A percentile compares a stretch with the other conserved stretches of the same genome.
Conservation (phyloP, 1,284 basidiomycete species). For the Sanghuangporus weigelae region DNA sequence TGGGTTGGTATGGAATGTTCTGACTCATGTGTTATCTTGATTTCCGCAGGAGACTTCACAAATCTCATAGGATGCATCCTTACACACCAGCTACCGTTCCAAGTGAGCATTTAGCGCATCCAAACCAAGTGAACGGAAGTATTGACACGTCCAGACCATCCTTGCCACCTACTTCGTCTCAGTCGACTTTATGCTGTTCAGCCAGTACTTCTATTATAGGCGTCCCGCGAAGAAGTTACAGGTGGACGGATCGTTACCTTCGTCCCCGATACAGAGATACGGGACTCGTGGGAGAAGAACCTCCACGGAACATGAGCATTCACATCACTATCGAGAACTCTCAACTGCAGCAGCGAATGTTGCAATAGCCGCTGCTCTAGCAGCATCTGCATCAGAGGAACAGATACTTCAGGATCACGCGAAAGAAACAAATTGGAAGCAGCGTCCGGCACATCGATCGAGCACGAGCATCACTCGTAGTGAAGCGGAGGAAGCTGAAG, state of each 20-base stretch:
- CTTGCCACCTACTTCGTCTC: slow-evolving; percentile 85
- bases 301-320: slow-evolving; percentile 22
- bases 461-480: slow-evolving; percentile 14
- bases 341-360: slow-evolving; percentile 64
- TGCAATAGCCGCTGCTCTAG: slow-evolving; percentile 59
- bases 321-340: slow-evolving; percentile 58
- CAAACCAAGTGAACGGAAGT: not conserved
- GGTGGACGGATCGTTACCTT: slow-evolving; percentile 27
- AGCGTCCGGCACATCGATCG: slow-evolving; percentile 17
- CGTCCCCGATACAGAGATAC: slow-evolving; percentile 38
- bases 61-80: slow-evolving; percentile 88
- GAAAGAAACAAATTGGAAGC: not conserved
- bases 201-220: slow-evolving; percentile 76
- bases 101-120: slow-evolving; percentile 44
- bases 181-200: slow-evolving; percentile 69
- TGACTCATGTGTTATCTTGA: slow-evolving; percentile 10
- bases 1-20: not conserved
- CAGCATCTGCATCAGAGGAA: slow-evolving; percentile 46
- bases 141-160: slow-evolving; percentile 53
- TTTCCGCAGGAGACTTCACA: slow-evolving; percentile 71
- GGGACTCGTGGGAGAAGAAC: slow-evolving; percentile 26
- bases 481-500: slow-evolving; percentile 35
- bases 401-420: not conserved
- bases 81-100: slow-evolving; percentile 91
- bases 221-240: slow-evolving; percentile 27